Conservation (phyloP, 2,329 filamentous ascomycete species). For the Cladosporium cucumerinum region DNA sequence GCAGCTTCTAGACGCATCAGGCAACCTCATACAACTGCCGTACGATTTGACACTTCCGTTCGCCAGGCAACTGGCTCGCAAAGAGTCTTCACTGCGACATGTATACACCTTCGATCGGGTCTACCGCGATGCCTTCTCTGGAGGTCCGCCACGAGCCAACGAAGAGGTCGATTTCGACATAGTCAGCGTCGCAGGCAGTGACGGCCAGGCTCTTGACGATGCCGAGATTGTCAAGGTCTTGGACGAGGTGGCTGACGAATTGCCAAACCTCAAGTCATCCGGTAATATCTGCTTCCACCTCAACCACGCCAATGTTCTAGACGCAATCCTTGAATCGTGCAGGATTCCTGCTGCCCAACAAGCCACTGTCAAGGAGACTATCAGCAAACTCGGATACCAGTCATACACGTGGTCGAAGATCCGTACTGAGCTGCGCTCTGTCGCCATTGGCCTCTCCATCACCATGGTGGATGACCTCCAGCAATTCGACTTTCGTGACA, state of each 20-base stretch:
- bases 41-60: conserved; percentile 89
- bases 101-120: conserved; percentile 86
- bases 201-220: conserved; percentile 84
- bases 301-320: conserved; percentile 81
- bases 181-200: conserved; percentile 68
- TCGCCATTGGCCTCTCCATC: conserved; percentile 74
- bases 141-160: conserved; percentile 76
- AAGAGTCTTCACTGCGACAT: conserved; percentile 44
- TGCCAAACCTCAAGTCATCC: conserved; percentile 66
- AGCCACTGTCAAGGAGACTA: conserved; percentile 70
- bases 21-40: conserved; percentile 88
- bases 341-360: conserved; percentile 68
- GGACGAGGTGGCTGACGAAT: conserved; percentile 80
- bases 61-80: conserved; percentile 76
- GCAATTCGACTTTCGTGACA: conserved; percentile 82
- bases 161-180: conserved; percentile 97
- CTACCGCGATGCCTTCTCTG: conserved; percentile 73
- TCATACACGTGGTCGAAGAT: conserved; percentile 81
- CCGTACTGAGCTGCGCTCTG: conserved; percentile 74
- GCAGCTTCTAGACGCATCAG: conserved; percentile 75
- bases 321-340: conserved; percentile 87
- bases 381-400: conserved; percentile 83
- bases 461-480: conserved; percentile 88
- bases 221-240: conserved; percentile 91
- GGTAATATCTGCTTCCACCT: conserved; percentile 82